These are phyloP conservation scores for Neofusicoccum umdonicola DNA, from an alignment of 2,329 filamentous ascomycete species.

Conservation along the genomic window DNA sequence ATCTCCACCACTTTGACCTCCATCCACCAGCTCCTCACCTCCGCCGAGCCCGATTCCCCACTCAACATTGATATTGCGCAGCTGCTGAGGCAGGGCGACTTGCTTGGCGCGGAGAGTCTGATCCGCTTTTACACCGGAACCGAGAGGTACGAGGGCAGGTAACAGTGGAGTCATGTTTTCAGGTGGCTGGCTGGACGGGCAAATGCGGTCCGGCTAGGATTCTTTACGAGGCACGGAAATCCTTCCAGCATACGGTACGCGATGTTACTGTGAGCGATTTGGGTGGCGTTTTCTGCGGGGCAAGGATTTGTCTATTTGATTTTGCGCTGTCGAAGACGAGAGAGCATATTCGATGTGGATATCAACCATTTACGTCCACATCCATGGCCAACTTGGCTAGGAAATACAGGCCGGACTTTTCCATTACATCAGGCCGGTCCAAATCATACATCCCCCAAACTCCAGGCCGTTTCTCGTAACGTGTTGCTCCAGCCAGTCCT, in stretches of 20 bases:
- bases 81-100: constrained; percentile 66
- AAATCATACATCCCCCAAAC: neutral
- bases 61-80: constrained; percentile 77
- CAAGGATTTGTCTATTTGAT: neutral
- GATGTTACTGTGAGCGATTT: neutral
- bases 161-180: neutral
- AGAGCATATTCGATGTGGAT: neutral
- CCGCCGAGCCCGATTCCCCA: constrained; percentile 70
- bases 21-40: constrained; percentile 66
- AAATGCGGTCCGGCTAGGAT: too few species aligned
- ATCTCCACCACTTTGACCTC: constrained; percentile 71
- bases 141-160: constrained; percentile 40
- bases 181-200: neutral
- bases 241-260: neutral
- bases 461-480: neutral
- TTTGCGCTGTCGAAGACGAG: neutral
- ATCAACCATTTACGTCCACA: neutral
- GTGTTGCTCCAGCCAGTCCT: neutral
- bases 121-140: constrained; percentile 69
- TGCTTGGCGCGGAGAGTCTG: constrained; percentile 64
- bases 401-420: neutral
- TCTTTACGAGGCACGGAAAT: too few species aligned
- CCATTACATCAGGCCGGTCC: neutral
- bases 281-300: neutral
- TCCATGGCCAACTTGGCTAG: neutral